These are phyloP conservation scores for Exophiala sp. DNA, from an alignment of 2,329 filamentous ascomycete genomes.

Conservation along the genomic window DNA sequence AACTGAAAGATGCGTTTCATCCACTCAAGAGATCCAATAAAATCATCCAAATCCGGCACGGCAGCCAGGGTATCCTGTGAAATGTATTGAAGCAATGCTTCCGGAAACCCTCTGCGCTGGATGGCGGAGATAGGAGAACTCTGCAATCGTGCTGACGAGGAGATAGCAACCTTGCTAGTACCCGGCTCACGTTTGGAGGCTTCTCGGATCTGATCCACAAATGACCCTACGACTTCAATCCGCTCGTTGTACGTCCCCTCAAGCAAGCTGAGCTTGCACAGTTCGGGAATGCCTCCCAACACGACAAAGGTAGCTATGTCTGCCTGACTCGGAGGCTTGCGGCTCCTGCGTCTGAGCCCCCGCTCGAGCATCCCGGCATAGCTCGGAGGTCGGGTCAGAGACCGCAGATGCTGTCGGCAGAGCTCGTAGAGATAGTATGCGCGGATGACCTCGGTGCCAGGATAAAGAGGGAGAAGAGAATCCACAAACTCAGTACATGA, in stretches of 20 bases:
- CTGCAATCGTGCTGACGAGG: background rate
- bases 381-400: slow-evolving; percentile 20
- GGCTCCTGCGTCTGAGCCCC: slow-evolving; percentile 19
- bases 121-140: background rate
- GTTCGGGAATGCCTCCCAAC: slow-evolving; percentile 21
- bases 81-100: slow-evolving; percentile 8
- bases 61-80: slow-evolving; percentile 10
- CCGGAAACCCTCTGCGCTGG: slow-evolving; percentile 3
- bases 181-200: background rate
- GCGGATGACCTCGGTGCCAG: slow-evolving; percentile 16
- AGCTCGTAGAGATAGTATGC: slow-evolving; percentile 25
- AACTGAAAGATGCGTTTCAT: slow-evolving; percentile 14
- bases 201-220: slow-evolving; percentile 20
- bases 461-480: slow-evolving; percentile 16
- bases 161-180: background rate
- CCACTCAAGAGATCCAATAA: slow-evolving; percentile 19
- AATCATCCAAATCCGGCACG: slow-evolving; percentile 9
- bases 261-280: slow-evolving; percentile 22
- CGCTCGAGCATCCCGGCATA: slow-evolving; percentile 23
- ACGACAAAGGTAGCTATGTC: slow-evolving; percentile 23
- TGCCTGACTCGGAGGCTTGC: slow-evolving; percentile 18
- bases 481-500: slow-evolving; percentile 12
- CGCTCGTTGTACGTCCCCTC: slow-evolving; percentile 25
- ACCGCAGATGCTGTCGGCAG: slow-evolving; percentile 20
- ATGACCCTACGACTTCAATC: slow-evolving; percentile 16